Evolutionary conservation across 2,329 filamentous ascomycete genomes (phyloP), one percentile per base, ranked within the genome.

Genomic region (Tolypocladium album): DNA sequence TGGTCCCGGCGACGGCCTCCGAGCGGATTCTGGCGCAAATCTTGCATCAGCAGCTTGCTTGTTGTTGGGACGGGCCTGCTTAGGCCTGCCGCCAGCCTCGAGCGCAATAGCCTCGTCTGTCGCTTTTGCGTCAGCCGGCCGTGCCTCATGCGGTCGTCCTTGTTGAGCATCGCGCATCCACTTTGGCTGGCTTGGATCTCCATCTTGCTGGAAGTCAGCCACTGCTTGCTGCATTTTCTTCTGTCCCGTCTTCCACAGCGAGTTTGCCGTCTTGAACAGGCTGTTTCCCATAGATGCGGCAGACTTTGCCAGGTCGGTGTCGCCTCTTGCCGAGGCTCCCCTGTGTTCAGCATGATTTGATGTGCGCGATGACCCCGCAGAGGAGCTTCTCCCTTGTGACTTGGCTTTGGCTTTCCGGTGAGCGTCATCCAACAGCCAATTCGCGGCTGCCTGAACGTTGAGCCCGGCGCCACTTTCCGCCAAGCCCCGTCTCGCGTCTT

Each of bases 151-250:
- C 39, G 65, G 64, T 42, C 72, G 75, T 2, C 80, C 77, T 59
- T 78, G 74, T 52, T 83, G 81, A 3, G 85, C 82, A 60, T 92
- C 88, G 67, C 88, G 86, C 93, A 99, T 96, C 94, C 94, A 99
- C 70, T 90, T 94, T 0, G 94, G 94, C 70, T 96, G 90, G 68
- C 73, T 89, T 2, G 88, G 81, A 68, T 96, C 92, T 20, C 72
- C 88, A 50, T 82, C 81, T 64, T 84, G 80, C 65, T 88, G 84
- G 61, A 97, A 89, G 20, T 99, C 94, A 11, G 92, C 87, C 40
- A 97, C 89, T 5, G 91, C 93, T 73, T 94, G 91, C 68, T 96
- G 91, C 61, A 97, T 84, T 71, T 90, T 92, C 74, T 96, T 99
- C 69, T 92, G 90, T 0, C 93, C 87, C 3, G 89, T 90, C 71